Percentiles rank a stretch among this genome's conserved stretches.
These are phyloP conservation scores for Fagopyrum tataricum DNA, from an alignment of 148 eudicot genomes.

Conservation along the genomic window DNA sequence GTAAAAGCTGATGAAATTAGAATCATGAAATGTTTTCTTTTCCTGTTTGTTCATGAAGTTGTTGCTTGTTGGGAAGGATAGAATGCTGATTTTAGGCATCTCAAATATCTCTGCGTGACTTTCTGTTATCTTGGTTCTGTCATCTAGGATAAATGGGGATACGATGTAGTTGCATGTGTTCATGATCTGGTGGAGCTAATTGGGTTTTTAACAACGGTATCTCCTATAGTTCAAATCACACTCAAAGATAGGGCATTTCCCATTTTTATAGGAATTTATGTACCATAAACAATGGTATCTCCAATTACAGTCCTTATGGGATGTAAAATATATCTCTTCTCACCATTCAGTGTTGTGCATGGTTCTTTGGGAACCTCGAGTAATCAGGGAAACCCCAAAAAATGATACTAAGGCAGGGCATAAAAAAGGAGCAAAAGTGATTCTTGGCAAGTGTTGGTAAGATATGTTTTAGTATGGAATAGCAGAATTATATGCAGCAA, in stretches of 20 bases:
- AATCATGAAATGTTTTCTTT: background rate
- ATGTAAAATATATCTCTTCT: no score
- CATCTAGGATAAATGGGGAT: background rate
- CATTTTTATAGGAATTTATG: no score
- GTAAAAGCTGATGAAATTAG: background rate
- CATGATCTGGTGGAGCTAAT: background rate
- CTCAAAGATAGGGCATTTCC: no score
- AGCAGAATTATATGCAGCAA: background rate
- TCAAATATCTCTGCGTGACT: background rate
- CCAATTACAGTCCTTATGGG: no score
- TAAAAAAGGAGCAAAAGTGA: no score
- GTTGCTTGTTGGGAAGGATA: background rate
- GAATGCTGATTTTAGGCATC: background rate
- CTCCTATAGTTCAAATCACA: no score
- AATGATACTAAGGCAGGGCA: no score
- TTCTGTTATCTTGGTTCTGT: background rate
- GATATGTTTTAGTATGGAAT: background rate
- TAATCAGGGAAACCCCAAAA: no score
- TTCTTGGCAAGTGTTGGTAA: background rate
- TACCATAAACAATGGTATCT: no score
- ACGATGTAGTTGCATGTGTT: background rate
- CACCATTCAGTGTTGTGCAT: no score
- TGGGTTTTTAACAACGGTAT: background rate
- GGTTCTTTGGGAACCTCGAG: no score
- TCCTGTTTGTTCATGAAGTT: constrained; percentile 2